phyloP scores from a whole-genome alignment of 371 early-diverging fungal genomes.

The Encephalitozoon intestinalis region DNA sequence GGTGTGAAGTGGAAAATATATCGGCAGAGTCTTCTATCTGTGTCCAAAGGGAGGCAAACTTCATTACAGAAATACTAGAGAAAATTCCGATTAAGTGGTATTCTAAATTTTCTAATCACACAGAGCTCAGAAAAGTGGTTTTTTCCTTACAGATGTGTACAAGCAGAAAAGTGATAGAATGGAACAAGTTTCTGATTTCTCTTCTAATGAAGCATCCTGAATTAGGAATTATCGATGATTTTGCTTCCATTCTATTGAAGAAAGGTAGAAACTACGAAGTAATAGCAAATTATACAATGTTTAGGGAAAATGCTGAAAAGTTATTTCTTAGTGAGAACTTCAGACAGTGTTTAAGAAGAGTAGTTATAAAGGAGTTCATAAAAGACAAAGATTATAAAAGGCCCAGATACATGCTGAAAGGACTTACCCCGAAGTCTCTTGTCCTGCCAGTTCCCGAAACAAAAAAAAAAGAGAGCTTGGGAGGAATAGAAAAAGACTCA shows the following conservation, averaged over 20 bases:
- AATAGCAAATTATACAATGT: not conserved
- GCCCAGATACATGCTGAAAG: not conserved
- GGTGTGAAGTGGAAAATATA: not conserved
- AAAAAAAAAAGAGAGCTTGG: no score
- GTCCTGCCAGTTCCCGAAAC: no score
- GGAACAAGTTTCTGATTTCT: not conserved
- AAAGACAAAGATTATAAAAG: not conserved
- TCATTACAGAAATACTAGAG: not conserved
- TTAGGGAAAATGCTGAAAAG: not conserved
- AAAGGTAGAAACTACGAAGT: not conserved
- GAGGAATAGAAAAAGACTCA: not conserved
- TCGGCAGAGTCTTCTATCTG: not conserved
- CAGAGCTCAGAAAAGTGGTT: not conserved
- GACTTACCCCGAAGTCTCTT: not conserved
- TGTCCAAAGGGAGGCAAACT: not conserved
- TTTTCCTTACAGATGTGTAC: not conserved
- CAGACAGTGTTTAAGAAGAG: not conserved
- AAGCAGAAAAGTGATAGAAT: not conserved
- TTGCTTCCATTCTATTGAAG: not conserved
- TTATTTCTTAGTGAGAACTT: not conserved
- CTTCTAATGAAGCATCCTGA: not conserved
- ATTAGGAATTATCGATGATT: not conserved
- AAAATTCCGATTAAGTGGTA: conserved; percentile 7
- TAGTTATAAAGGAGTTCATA: not conserved
- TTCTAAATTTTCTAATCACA: not conserved